These are phyloP conservation scores for Tulasnella calospora DNA, from an alignment of 768 basidiomycete species.

Conservation along the genomic window DNA sequence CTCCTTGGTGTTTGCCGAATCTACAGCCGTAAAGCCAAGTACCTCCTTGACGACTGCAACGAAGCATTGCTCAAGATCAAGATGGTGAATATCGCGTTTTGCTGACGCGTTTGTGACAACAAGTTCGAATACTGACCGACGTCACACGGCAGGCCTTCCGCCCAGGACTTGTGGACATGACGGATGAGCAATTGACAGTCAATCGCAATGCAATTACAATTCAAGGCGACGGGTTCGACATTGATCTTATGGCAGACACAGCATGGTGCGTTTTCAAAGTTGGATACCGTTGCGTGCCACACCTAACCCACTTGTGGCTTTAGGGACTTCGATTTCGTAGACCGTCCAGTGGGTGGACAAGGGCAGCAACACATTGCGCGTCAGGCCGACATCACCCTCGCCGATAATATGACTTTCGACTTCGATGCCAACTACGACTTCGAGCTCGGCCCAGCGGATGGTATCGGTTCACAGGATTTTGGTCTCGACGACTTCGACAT, in stretches of 20 bases:
- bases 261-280: constrained; percentile 53
- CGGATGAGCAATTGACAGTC: constrained; percentile 85
- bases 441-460: constrained; percentile 71
- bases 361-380: constrained; percentile 74
- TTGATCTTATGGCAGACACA: constrained; percentile 59
- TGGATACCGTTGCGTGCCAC: not conserved
- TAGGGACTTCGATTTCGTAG: constrained; percentile 74
- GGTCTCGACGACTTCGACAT: constrained; percentile 71
- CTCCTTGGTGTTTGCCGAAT: constrained; percentile 95
- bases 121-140: not conserved
- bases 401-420: constrained; percentile 65
- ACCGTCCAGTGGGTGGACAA: constrained; percentile 56
- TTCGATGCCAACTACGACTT: constrained; percentile 61
- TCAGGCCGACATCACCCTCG: constrained; percentile 83
- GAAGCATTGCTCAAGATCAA: constrained; percentile 93
- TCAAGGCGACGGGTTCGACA: constrained; percentile 54
- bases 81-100: constrained; percentile 52
- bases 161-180: constrained; percentile 92
- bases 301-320: constrained; percentile 20
- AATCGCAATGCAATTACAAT: constrained; percentile 86
- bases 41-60: constrained; percentile 95
- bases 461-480: constrained; percentile 82
- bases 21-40: constrained; percentile 96
- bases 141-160: constrained; percentile 68
- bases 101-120: constrained; percentile 9